Conservation (phyloP, 108 stramenopile species). For the Craspedostauros australis region DNA sequence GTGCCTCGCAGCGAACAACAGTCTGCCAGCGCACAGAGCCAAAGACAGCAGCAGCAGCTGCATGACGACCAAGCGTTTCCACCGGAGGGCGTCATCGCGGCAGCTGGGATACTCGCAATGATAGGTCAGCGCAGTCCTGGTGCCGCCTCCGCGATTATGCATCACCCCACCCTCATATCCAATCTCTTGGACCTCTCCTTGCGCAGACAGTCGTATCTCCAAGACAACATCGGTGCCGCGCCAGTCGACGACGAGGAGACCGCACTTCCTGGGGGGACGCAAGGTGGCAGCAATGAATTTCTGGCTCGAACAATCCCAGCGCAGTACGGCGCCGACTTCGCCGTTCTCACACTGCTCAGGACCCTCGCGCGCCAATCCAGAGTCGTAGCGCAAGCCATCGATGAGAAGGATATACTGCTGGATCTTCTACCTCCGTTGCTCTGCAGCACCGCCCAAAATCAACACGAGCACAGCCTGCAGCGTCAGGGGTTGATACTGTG, state of each 20-base stretch:
- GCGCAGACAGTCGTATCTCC: not conserved
- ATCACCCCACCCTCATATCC: conserved; percentile 52
- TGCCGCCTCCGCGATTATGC: conserved; percentile 72
- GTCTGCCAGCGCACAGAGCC: not conserved
- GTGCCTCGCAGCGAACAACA: too few relatives aligned
- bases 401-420: conserved; percentile 21
- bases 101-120: conserved; percentile 71
- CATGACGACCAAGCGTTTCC: conserved; percentile 14
- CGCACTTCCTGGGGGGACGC: too few relatives aligned
- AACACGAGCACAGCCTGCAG: conserved; percentile 38
- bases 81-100: conserved; percentile 33
- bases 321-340: conserved; percentile 13
- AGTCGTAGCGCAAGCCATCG: conserved; percentile 38
- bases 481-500: conserved; percentile 54
- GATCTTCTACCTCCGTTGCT: conserved; percentile 30
- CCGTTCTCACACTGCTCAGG: conserved; percentile 47
- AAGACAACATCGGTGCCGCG: not conserved
- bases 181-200: conserved; percentile 24
- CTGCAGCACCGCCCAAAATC: conserved; percentile 12
- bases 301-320: too few relatives aligned
- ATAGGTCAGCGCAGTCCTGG: conserved; percentile 75
- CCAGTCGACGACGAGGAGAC: too few relatives aligned
- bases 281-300: too few relatives aligned
- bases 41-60: conserved; percentile 2
- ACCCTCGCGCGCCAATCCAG: conserved; percentile 75